These are phyloP conservation scores for Heterobasidion occidentale DNA, from an alignment of 1,284 basidiomycete genomes.

Conservation along the genomic window DNA sequence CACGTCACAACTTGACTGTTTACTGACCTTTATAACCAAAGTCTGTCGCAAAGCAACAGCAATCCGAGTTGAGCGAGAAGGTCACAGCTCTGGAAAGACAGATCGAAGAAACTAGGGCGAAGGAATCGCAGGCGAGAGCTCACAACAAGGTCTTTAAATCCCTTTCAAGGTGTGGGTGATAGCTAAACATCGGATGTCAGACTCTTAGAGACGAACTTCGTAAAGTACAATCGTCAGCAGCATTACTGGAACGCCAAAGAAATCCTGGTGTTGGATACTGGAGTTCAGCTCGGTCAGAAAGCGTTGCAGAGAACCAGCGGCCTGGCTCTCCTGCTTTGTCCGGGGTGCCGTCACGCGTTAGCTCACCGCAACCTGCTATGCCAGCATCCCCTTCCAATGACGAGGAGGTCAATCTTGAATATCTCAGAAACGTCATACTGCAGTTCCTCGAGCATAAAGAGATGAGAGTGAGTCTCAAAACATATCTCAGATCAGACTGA, in stretches of 20 bases:
- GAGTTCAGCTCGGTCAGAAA: conserved; percentile 41
- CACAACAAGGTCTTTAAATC: conserved; percentile 59
- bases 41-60: conserved; percentile 35
- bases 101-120: conserved; percentile 54
- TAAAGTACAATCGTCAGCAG: conserved; percentile 86
- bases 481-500: conserved; percentile 15
- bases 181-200: conserved; percentile 26
- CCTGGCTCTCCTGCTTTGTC: conserved; percentile 37
- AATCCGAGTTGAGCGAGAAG: conserved; percentile 35
- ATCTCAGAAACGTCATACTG: conserved; percentile 87
- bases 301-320: conserved; percentile 32
- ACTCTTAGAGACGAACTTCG: conserved; percentile 85
- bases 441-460: conserved; percentile 90
- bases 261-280: conserved; percentile 93
- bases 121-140: conserved; percentile 58
- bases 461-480: conserved; percentile 57
- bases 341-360: conserved; percentile 26
- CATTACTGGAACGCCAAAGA: conserved; percentile 82
- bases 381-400: conserved; percentile 39
- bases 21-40: conserved; percentile 17
- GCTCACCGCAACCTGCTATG: conserved; percentile 34
- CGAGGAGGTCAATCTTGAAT: conserved; percentile 93
- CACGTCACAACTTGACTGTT: not conserved
- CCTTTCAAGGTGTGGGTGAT: not conserved
- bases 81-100: conserved; percentile 44